phyloP scores from a whole-genome alignment of 108 stramenopile genomes.

The Nitzschia putrida region DNA sequence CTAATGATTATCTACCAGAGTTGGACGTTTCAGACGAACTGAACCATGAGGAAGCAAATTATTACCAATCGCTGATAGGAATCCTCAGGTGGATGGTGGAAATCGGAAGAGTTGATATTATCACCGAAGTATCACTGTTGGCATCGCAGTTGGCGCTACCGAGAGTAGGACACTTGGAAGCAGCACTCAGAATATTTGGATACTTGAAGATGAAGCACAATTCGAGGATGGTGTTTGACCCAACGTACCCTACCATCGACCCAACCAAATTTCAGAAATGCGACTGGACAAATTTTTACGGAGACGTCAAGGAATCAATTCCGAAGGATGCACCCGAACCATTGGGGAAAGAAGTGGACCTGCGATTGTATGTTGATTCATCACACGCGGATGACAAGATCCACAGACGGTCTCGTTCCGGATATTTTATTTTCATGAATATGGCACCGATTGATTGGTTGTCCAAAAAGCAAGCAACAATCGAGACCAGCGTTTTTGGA shows the following conservation, averaged over 20 bases:
- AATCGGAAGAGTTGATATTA: constrained; percentile 49
- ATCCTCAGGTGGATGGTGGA: constrained; percentile 56
- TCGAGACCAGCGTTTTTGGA: constrained; percentile 49
- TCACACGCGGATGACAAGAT: too few relatives aligned
- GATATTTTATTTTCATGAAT: constrained; percentile 58
- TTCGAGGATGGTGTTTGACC: too few relatives aligned
- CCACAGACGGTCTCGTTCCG: constrained; percentile 54
- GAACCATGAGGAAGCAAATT: constrained; percentile 16
- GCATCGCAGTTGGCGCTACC: constrained; percentile 54
- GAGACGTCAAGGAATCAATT: too few relatives aligned
- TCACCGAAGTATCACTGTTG: constrained; percentile 50
- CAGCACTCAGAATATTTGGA: constrained; percentile 49
- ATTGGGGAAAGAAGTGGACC: constrained; percentile 27
- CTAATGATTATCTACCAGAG: constrained; percentile 16
- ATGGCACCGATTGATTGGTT: constrained; percentile 44
- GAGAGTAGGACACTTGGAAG: constrained; percentile 54
- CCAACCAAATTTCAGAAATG: too few relatives aligned
- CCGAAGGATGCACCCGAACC: too few relatives aligned
- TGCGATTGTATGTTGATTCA: constrained; percentile 49
- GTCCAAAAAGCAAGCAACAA: constrained; percentile 49
- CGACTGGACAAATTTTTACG: too few relatives aligned
- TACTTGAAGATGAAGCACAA: too few relatives aligned
- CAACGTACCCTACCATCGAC: too few relatives aligned
- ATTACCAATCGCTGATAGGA: constrained; percentile 44
- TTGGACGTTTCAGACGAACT: constrained; percentile 22